Evolutionary conservation across 352 stramenopile species (phyloP), one percentile per base, ranked within the genome.

Genomic region (Globisporangium heterothallicum): DNA sequence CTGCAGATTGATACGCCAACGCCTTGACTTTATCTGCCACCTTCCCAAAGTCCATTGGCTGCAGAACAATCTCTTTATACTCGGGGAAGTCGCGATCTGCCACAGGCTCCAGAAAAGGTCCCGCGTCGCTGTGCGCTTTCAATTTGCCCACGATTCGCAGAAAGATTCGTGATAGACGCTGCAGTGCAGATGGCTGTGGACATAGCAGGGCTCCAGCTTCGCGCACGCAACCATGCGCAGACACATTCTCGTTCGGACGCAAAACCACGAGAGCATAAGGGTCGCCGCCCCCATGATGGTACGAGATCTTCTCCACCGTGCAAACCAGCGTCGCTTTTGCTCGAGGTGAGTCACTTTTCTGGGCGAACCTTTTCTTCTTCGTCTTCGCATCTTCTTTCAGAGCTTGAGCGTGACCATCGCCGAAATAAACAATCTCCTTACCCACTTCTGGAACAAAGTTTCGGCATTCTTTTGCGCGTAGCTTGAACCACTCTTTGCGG

Each of bases 41-140:
- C 58, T 70, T 80, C 2, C 54, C 65, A 13, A 93, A 66, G 57
- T 93, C 70, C 72, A 91, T 91, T 6, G 82, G 82, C 48, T 81
- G 61, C 34, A 77, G 59, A 16, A 93, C 68, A 35, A 93, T 90
- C 27, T 91, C 78, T 43, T 88, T 91, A 63, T 93, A 93, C 42
- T 88, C 74, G 0, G 82, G 82, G 36, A 93, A 93, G 22, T 93
- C 79, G n/a, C 58, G 64, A 53, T 81, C 75, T 3, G 82, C 91
- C 12, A 93, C 82, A 12, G 82, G 78, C 21, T 93, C 82, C 24
- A 91, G 41, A 55, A 93, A 93, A 19, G 82, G 82, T 6, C 72
- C 78, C 6, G 82, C 68, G 55, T 91, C 78, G 0, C 62, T 40
- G 27, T 88, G 65, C 45, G 72, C 55, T 44, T 78, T 84, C 3